These are phyloP conservation scores for Penicillium brevicompactum DNA, from an alignment of 2,329 filamentous ascomycete genomes.

Conservation along the genomic window DNA sequence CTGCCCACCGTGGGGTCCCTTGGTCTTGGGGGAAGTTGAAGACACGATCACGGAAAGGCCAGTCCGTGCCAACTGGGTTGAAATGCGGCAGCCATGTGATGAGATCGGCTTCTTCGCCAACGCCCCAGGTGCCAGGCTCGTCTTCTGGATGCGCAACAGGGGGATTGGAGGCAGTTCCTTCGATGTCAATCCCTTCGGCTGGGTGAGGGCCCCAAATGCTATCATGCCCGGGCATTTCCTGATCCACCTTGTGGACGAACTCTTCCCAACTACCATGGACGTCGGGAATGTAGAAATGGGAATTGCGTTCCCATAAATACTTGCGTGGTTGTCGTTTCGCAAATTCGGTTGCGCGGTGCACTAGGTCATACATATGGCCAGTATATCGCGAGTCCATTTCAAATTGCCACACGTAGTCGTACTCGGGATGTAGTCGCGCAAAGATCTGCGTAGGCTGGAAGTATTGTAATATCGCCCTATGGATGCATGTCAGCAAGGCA, in stretches of 20 bases:
- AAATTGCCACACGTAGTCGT: slow-evolving; percentile 18
- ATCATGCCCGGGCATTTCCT: neutral
- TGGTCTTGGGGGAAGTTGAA: slow-evolving; percentile 12
- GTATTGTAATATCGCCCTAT: slow-evolving; percentile 15
- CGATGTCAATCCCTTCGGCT: slow-evolving; percentile 3
- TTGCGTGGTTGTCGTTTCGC: slow-evolving; percentile 17
- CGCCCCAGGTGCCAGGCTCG: slow-evolving; percentile 7
- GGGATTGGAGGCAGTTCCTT: neutral
- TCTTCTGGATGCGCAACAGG: neutral
- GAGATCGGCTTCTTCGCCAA: slow-evolving; percentile 18
- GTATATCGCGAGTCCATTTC: slow-evolving; percentile 18
- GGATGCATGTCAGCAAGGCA: neutral
- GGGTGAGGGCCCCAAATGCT: slow-evolving; percentile 9
- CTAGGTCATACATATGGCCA: slow-evolving; percentile 12
- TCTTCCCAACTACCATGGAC: slow-evolving; percentile 14
- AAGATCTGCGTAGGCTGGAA: slow-evolving; percentile 17
- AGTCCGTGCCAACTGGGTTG: slow-evolving; percentile 9
- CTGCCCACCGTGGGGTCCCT: slow-evolving; percentile 7
- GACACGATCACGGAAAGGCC: slow-evolving; percentile 14
- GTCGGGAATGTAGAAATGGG: slow-evolving; percentile 17
- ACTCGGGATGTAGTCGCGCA: slow-evolving; percentile 14
- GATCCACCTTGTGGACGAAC: slow-evolving; percentile 7
- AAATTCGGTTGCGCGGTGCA: slow-evolving; percentile 12
- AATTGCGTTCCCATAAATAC: slow-evolving; percentile 18
- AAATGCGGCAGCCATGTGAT: slow-evolving; percentile 19